Evolutionary conservation across 148 eudicot species (phyloP).

Genomic region (Chenopodium album): DNA sequence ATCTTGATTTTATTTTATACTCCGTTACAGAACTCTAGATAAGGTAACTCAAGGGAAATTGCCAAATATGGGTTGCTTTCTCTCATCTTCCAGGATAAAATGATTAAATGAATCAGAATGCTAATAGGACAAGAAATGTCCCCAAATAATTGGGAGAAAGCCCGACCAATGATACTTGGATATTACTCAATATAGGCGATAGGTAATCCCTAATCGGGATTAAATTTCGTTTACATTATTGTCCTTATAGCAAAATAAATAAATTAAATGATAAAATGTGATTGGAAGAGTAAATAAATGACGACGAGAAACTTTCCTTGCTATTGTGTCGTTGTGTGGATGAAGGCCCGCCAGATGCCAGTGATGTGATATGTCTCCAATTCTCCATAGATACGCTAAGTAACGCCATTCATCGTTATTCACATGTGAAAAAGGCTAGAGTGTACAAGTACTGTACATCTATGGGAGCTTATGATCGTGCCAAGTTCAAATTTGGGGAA

Average conservation of each 20-base stretch:
- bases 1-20: background rate
- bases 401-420: background rate
- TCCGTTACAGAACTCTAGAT: background rate
- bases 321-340: background rate
- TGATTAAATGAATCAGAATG: background rate
- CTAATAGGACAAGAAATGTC: background rate
- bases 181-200: too few species aligned
- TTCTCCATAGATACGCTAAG: too few species aligned
- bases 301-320: background rate
- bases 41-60: background rate
- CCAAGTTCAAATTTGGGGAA: too few species aligned
- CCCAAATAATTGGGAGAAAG: background rate
- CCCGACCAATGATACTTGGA: background rate
- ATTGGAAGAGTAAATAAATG: too few species aligned
- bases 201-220: too few species aligned
- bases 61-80: background rate
- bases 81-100: background rate
- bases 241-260: too few species aligned
- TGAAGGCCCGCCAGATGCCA: background rate
- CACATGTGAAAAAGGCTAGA: background rate
- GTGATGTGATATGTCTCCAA: background rate
- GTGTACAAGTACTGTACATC: too few species aligned
- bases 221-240: too few species aligned
- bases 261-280: too few species aligned
- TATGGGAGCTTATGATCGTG: too few species aligned